phyloP scores from a whole-genome alignment of 129 eudicot species.

The Logfia minima region DNA sequence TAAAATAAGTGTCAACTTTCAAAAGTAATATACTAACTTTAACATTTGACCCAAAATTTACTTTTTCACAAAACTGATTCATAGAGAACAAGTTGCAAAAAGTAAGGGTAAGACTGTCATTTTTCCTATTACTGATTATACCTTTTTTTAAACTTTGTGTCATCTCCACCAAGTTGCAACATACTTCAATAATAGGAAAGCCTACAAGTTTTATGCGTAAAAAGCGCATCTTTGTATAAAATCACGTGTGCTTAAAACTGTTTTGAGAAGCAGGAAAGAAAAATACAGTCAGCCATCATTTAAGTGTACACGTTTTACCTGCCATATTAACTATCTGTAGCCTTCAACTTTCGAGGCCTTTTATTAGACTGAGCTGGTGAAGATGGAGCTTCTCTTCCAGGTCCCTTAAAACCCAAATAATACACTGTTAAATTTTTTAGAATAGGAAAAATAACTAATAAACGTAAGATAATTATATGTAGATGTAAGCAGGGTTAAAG shows the following conservation, averaged over 20 bases:
- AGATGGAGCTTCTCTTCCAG: conserved; percentile 90
- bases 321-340: conserved; percentile 55
- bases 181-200: neutral
- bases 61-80: too few species aligned
- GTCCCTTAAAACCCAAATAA: conserved; percentile 48
- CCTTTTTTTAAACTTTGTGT: too few species aligned
- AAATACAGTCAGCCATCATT: neutral
- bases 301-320: conserved; percentile 16
- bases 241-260: neutral
- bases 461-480: neutral
- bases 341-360: conserved; percentile 83
- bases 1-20: too few species aligned
- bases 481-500: neutral
- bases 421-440: neutral
- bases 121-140: too few species aligned
- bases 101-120: too few species aligned
- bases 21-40: too few species aligned
- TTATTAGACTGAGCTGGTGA: conserved; percentile 87
- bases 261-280: neutral
- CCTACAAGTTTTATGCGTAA: neutral
- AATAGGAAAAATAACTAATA: neutral
- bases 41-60: too few species aligned
- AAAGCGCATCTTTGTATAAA: neutral
- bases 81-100: too few species aligned
- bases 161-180: neutral